Base-by-base conservation (phyloP, 2,329 filamentous ascomycete genomes). In the Zalaria obscura region DNA sequence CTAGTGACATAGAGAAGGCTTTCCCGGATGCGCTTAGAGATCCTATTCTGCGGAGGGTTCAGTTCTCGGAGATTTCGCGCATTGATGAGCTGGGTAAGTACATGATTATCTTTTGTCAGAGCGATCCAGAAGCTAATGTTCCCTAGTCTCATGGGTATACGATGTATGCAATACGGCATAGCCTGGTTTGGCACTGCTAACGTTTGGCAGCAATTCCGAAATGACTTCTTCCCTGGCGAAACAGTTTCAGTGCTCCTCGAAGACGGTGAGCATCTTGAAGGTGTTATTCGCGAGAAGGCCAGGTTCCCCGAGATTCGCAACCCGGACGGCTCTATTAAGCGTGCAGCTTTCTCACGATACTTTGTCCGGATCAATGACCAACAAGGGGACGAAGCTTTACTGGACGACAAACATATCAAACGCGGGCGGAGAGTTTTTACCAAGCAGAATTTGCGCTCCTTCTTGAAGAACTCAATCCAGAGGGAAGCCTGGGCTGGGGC, bases 401-500 rank as follows among this genome's bases (percentile, higher is more conserved):
- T 91, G 11, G 82, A 88, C 50, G 81, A 86, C 60, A 70, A 82
- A 39, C 81, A 93, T 55, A 80, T 96, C 43, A 80, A 76, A 47
- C 81, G 91, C 47, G 88, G 95, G 56, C 78, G 87, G 40, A 93
- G 89, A 53, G 75, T 85, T 37, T 98, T 96, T 57, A 95, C 89
- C 27, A 96, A 98, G 63, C 80, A 88, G 38, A 88, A 95, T 59
- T 69, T 98, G 34, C 79, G 89, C 29, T 86, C 87, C 4, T 98
- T 95, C 50, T 84, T 98, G 48, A 94, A 94, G 58, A 88, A 93
- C 61, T 91, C 87, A 0, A 82, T 95, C n/a, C 82, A 80, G 2
- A 72, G 89, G 46, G 91, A 96, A 55, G 76, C 86, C 3, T 96
- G 88, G 86, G 89, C 79, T 46, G 89, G 89, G n/a, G 91, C 91